Percentiles rank a stretch among this genome's conserved stretches.
phyloP scores from a whole-genome alignment of 306 rosid genomes.

The Ochetophila trinervis region DNA sequence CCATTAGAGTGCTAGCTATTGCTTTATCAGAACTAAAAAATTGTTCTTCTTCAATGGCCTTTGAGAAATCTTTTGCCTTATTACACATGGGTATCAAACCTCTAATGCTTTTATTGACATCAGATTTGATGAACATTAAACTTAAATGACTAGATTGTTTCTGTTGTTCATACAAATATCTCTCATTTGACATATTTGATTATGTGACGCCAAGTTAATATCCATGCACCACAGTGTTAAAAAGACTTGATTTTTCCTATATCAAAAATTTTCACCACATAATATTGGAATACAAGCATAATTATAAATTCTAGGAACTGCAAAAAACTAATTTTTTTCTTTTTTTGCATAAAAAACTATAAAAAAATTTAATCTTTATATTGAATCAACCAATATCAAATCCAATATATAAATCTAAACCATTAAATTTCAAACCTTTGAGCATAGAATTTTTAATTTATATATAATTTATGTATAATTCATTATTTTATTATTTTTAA shows the following conservation, averaged over 20 bases:
- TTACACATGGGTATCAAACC: neutral
- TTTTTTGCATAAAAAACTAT: too few relatives aligned
- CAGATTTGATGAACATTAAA: neutral
- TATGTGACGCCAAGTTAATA: conserved; percentile 1
- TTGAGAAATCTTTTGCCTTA: neutral
- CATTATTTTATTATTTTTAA: neutral
- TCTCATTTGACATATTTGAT: neutral
- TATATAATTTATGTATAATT: too few relatives aligned
- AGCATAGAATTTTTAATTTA: conserved; percentile 1
- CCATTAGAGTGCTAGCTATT: too few relatives aligned
- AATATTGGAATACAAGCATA: neutral
- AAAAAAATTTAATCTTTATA: neutral
- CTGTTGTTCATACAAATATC: neutral
- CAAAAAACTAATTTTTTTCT: too few relatives aligned
- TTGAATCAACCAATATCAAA: neutral
- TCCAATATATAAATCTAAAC: neutral
- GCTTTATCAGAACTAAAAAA: neutral
- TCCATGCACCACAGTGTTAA: conserved; percentile 4
- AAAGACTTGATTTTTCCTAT: neutral
- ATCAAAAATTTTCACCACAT: neutral
- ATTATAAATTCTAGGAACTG: neutral
- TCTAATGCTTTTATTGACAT: neutral
- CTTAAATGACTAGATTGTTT: neutral
- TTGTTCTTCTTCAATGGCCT: conserved; percentile 5
- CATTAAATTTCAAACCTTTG: neutral